A percentile compares a stretch with the other conserved stretches of the same genome.
These are phyloP conservation scores for Aeschynomene evenia DNA, from an alignment of 306 rosid species.

Conservation along the genomic window DNA sequence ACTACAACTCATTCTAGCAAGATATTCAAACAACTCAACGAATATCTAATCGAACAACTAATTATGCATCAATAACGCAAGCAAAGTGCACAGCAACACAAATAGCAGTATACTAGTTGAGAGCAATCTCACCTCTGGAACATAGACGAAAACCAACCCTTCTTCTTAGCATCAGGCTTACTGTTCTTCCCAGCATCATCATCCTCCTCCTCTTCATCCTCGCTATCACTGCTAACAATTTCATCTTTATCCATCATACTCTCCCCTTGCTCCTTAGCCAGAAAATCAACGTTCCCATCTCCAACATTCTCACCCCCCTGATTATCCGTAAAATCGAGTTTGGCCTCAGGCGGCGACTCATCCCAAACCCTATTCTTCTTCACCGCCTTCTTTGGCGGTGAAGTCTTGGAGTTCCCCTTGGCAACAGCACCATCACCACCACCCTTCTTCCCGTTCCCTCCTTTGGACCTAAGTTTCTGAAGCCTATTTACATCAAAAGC, in stretches of 20 bases:
- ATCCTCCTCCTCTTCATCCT: conserved; percentile 65
- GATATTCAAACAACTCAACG: neutral
- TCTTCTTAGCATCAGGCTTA: conserved; percentile 83
- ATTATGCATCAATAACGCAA: neutral
- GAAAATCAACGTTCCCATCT: conserved; percentile 58
- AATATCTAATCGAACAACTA: neutral
- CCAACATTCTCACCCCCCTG: conserved; percentile 51
- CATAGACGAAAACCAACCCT: conserved; percentile 98
- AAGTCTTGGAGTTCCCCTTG: conserved; percentile 59
- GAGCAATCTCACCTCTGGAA: conserved; percentile 70
- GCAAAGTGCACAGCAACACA: conserved; percentile 7
- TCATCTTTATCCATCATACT: conserved; percentile 99
- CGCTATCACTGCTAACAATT: conserved; percentile 85
- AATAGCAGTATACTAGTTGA: neutral
- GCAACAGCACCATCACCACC: conserved; percentile 44
- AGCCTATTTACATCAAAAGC: conserved; percentile 99
- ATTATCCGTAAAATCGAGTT: conserved; percentile 89
- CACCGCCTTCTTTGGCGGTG: conserved; percentile 56
- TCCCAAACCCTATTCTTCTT: conserved; percentile 98
- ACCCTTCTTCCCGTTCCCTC: conserved; percentile 69
- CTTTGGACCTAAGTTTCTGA: conserved; percentile 75
- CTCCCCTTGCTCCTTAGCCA: conserved; percentile 87
- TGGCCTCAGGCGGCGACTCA: conserved; percentile 52
- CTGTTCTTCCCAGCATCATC: conserved; percentile 60
- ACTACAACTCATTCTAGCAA: neutral